phyloP scores from a whole-genome alignment of 2,329 filamentous ascomycete genomes.

The Drechmeria coniospora region DNA sequence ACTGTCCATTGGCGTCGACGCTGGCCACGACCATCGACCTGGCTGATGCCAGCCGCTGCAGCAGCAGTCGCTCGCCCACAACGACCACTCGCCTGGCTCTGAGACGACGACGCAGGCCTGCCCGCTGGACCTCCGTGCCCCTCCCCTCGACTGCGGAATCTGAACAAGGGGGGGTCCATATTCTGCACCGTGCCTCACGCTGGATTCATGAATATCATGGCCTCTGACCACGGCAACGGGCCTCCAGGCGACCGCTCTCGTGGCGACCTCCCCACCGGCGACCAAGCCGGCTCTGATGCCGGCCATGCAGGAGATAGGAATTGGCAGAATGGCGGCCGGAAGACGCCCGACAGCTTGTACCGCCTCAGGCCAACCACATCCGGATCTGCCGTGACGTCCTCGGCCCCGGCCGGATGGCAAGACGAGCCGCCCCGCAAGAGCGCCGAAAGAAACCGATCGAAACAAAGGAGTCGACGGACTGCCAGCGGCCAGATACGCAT shows the following conservation, averaged over 20 bases:
- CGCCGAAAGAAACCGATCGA: slow-evolving; percentile 41
- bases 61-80: slow-evolving; percentile 15
- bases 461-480: slow-evolving; percentile 36
- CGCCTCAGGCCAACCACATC: slow-evolving; percentile 19
- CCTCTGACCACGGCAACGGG: slow-evolving; percentile 30
- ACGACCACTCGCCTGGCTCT: slow-evolving; percentile 17
- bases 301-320: slow-evolving; percentile 16
- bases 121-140: not conserved
- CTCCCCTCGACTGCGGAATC: slow-evolving; percentile 4
- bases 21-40: slow-evolving; percentile 4
- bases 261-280: slow-evolving; percentile 14
- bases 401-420: slow-evolving; percentile 14
- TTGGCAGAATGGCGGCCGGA: slow-evolving; percentile 21
- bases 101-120: slow-evolving; percentile 11
- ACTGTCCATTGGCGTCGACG: slow-evolving; percentile 15
- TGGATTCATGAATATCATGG: slow-evolving; percentile 21
- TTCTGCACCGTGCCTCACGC: slow-evolving; percentile 5
- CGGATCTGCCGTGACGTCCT: slow-evolving; percentile 16
- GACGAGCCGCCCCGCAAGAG: slow-evolving; percentile 33
- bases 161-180: too few relatives aligned
- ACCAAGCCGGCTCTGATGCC: slow-evolving; percentile 14
- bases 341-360: slow-evolving; percentile 21
- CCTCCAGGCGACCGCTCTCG: slow-evolving; percentile 22
- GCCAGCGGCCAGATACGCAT: slow-evolving; percentile 45
- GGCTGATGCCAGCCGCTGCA: slow-evolving; percentile 23